Percentiles rank a stretch among this genome's conserved stretches.
Conservation (phyloP, 345 rosid species). For the Draba incana region DNA sequence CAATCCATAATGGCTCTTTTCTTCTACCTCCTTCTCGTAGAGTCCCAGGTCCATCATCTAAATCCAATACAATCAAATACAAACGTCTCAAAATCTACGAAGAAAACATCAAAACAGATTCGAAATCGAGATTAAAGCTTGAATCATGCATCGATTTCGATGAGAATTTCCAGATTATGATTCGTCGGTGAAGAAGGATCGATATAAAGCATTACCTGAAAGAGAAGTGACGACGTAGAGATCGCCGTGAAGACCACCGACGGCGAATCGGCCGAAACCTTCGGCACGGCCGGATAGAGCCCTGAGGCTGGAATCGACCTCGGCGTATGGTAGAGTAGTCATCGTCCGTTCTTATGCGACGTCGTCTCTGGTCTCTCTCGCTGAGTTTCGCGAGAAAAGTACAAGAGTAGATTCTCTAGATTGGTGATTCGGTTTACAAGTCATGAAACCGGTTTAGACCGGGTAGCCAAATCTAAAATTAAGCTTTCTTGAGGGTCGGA, state of each 20-base stretch:
- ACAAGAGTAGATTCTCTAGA: too few species aligned
- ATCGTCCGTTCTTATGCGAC: conserved; percentile 34
- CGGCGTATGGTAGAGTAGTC: conserved; percentile 64
- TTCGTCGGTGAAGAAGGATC: conserved; percentile 6
- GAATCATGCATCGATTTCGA: background rate
- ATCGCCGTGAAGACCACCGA: conserved; percentile 76
- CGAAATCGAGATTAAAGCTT: background rate
- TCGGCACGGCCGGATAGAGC: conserved; percentile 72
- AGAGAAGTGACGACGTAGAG: conserved; percentile 60
- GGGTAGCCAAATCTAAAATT: too few species aligned
- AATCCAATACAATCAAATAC: background rate
- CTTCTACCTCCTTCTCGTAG: conserved; percentile 78
- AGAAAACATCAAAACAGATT: conserved; percentile 1
- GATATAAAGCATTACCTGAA: conserved; percentile 48
- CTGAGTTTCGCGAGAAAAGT: too few species aligned
- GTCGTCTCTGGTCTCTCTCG: background rate
- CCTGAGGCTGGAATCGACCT: conserved; percentile 58
- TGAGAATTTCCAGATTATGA: conserved; percentile 1
- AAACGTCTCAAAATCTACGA: conserved; percentile 5
- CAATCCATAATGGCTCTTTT: conserved; percentile 84
- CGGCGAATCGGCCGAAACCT: conserved; percentile 70
- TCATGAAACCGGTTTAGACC: too few species aligned
- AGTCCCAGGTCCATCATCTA: conserved; percentile 88
- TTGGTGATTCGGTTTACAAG: too few species aligned
- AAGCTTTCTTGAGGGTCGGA: too few species aligned